Base-by-base conservation (phyloP, 164 flowering plant genomes). In the Malania oleifera region DNA sequence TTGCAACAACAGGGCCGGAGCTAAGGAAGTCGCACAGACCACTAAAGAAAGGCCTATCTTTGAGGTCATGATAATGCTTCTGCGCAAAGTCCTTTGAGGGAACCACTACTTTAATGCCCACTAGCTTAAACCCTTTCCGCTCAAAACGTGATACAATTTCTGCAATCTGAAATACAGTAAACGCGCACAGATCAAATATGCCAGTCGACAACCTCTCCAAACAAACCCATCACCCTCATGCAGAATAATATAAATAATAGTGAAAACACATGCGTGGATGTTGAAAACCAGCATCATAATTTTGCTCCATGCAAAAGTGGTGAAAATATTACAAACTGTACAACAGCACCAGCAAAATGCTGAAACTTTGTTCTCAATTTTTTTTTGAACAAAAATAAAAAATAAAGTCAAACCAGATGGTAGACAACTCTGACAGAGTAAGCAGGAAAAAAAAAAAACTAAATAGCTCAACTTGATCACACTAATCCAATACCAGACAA, bases 1-100 rank as follows among this genome's bases (percentile, higher is more conserved):
- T 95, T 40, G 96, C 96, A 70, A 95, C 56, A 27, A 95, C 99
- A 22, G 99, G 99, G 52, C 99, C 99, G 64, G 99, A 95, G 89
- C 96, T 87, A 31, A 95, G 87, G 78, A 86, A 95, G 59, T 86
- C 86, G 34, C 96, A 88, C 4, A 95, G 83, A 28, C 96, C 99
- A 68, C 70, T 75, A 62, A 95, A 95, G 82, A 95, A 95, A 39
- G 99, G 96, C 54, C 96, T 87, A 56, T 82, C 96, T 71, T 76
- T 85, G 60, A 95, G 86, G 65, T 95, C 99, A 57, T 95, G 95
- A 73, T 95, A 95, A 67, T 95, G 99, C 68, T 84, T 85, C 80
- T 86, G 64, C 3, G 97, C 93, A 76, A 91, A 95, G 2, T 76
- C 92, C 79, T 88, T 93, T 45, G 95, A 76, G 56, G 99, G 99